phyloP scores from a whole-genome alignment of 805 yeast species.

The Geotrichum ghanense region DNA sequence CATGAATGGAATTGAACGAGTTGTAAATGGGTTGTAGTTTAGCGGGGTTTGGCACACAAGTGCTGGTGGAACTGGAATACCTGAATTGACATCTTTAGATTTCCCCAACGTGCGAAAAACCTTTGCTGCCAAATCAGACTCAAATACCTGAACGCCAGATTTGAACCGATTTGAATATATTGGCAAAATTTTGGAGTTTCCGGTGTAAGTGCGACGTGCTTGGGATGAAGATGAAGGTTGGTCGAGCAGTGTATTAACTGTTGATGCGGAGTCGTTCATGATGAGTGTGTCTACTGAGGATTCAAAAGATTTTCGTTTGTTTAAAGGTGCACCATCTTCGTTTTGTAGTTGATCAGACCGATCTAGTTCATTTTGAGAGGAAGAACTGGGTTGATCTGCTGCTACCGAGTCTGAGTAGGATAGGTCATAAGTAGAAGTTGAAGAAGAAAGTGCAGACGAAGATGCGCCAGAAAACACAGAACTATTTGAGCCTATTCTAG shows the following conservation, averaged over 20 bases:
- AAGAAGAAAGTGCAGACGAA: not conserved
- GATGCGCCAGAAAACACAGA: not conserved
- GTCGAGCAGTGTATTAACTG: not conserved
- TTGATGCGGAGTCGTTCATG: not conserved
- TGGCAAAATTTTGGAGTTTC: not conserved
- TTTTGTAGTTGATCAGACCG: too few relatives aligned
- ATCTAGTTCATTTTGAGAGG: too few relatives aligned
- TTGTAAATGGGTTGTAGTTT: not conserved
- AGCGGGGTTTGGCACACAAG: not conserved
- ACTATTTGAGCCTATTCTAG: not conserved
- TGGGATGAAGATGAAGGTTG: too few relatives aligned
- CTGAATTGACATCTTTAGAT: not conserved
- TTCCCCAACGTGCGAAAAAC: not conserved
- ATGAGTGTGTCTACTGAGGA: not conserved
- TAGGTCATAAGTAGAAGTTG: not conserved
- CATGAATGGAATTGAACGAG: not conserved
- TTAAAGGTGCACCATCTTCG: not conserved
- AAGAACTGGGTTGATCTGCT: not conserved
- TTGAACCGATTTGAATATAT: not conserved
- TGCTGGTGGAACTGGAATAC: not conserved
- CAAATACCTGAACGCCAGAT: slow-evolving; percentile 1
- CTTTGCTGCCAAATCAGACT: not conserved
- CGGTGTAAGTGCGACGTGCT: not conserved
- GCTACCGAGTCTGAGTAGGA: not conserved
- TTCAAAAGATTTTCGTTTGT: not conserved